Evolutionary conservation across 2,329 filamentous ascomycete species (phyloP), one percentile per base, ranked within the genome.

Genomic region (Fusarium stilboides): DNA sequence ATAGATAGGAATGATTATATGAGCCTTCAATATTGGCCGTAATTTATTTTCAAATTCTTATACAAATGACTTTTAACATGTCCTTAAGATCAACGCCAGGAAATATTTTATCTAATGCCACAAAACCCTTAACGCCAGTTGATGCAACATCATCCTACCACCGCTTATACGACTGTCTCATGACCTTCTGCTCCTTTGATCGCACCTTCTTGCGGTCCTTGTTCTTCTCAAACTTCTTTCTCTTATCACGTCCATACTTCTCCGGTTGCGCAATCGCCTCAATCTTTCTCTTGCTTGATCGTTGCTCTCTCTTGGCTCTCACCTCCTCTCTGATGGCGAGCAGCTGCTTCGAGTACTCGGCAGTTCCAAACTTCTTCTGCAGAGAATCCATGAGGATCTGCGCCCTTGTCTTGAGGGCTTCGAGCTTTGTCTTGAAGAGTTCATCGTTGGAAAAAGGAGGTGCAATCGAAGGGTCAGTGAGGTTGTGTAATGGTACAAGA

Each of bases 261-360:
- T 96, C 95, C 2, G 96, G 96, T 75, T 92, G 88, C 50, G 87
- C 87, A 24, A 99, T 90, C 13, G 93, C 93, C 77, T 97, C 94
- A 69, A 98, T 93, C 80, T 93, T 93, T 75, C 96, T 88, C 87
- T 99, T 99, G 68, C 86, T 88, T 55, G 91, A 89, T 69, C 97
- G 85, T 74, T 90, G 88, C 77, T 93, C 89, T 70, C 96, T 86
- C 74, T 91, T 89, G 69, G 87, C 86, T 75, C 87, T 88, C n/a
- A 96, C 90, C 17, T 86, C 87, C 53, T 92, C 89, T 63, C 93
- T 89, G 8, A 97, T 93, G 40, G 87, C 86, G 39, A 92, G 80
- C 75, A 98, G 84, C 45, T 91, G 86, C 56, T 86, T 85, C n/a
- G 94, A 89, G 80, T 94, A 99, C 65, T 88, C 89, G 1, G 89